Evolutionary conservation across 176 grass and related monocot species (phyloP), one percentile per base, ranked within the genome.

Genomic region (Carex scoparia): DNA sequence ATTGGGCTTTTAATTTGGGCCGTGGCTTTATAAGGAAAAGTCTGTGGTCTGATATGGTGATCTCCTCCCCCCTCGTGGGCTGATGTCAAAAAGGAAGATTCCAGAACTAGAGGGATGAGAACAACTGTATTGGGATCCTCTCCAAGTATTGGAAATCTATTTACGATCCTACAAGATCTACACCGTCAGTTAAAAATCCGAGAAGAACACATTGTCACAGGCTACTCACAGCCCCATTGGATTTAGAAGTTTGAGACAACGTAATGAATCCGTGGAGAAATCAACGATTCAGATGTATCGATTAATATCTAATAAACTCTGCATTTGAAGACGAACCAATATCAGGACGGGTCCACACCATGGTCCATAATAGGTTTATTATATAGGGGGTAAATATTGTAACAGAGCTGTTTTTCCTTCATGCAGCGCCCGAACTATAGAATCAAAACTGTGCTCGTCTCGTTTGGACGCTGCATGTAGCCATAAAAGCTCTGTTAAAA

Each of bases 41-140:
- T 61, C 49, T 67, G 38, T 83, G 35, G 16, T 69, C 2, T 69
- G 63, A 67, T 57, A 33, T 32, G 13, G 73, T 53, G 23, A 57
- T 78, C 12, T 57, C n/a, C 7, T 23, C 23, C 23, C 23, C 23
- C 23, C 33, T 67, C 11, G 42, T 67, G 80, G 80, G 55, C 81
- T 42, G 84, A 89, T 62, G 82, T 80, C 37, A 79, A 86, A 85
- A 86, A 80, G 38, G 89, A 94, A 94, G 85, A 89, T 89, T 91
- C 85, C 58, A 87, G 92, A 91, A 87, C 19, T 6, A 12, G 1
- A 23, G 14, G 59, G 27, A 23, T 11, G 55, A 51, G 3, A 46
- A 10, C 7, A 15, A 48, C 15, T 42, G 5, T 0, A 2, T 0
- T 48, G 8, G 16, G 69, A 38, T 72, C 16, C 16, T 38, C 15